These are phyloP conservation scores for Penicillium fimorum DNA, from an alignment of 495 filamentous ascomycete species.

Conservation along the genomic window DNA sequence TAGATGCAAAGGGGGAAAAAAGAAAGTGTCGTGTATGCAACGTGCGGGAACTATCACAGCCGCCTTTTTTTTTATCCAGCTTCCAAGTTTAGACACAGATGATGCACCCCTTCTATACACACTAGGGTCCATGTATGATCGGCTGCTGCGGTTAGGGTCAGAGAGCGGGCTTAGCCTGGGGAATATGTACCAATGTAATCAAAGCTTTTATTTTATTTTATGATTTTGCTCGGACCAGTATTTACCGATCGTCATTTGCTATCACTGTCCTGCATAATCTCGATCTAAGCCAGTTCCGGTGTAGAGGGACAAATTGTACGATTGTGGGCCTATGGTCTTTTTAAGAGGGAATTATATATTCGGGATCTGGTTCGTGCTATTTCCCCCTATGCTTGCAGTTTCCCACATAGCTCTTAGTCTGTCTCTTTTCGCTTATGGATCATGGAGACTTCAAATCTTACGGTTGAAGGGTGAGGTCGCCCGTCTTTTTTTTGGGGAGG, in stretches of 20 bases:
- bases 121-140: not conserved
- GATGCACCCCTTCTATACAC: not conserved
- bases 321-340: not conserved
- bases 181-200: not conserved
- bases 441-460: not conserved
- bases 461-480: not conserved
- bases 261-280: constrained; percentile 2
- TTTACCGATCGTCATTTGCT: not conserved
- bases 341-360: not conserved
- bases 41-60: constrained; percentile 5
- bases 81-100: constrained; percentile 12
- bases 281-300: constrained; percentile 1
- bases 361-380: not conserved
- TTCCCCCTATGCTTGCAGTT: not conserved
- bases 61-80: not conserved
- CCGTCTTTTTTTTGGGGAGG: not conserved
- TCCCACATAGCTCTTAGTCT: not conserved
- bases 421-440: not conserved
- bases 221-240: too few relatives aligned
- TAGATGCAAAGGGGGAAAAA: not conserved
- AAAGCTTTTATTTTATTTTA: not conserved
- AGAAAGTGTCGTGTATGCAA: not conserved
- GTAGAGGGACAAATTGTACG: not conserved
- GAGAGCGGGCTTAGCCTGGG: not conserved
- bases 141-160: constrained; percentile 6